Evolutionary conservation across 805 yeast genomes (phyloP).

Genomic region (Barnettozyma sucrosica): DNA sequence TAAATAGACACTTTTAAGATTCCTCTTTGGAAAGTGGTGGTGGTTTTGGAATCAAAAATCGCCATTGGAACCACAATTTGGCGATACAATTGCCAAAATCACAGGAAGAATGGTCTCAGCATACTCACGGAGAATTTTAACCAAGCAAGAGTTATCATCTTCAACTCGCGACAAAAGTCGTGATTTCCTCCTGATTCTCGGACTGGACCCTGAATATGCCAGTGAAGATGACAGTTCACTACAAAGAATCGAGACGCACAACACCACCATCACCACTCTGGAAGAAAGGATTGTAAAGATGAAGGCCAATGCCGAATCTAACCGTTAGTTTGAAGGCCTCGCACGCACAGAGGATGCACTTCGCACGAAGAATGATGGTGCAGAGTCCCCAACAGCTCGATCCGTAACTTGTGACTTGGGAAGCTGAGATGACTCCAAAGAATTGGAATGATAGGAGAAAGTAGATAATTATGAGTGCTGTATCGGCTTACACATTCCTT

Average conservation of each 20-base stretch:
- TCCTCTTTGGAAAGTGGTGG: not conserved
- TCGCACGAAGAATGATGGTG: conserved; percentile 38
- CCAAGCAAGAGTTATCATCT: not conserved
- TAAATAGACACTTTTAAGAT: not conserved
- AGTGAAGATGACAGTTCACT: not conserved
- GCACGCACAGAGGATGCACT: conserved; percentile 20
- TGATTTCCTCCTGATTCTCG: not conserved
- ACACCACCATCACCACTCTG: not conserved
- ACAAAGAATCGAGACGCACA: not conserved
- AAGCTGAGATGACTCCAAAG: conserved; percentile 60
- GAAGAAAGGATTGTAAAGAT: not conserved
- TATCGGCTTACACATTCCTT: conserved; percentile 48
- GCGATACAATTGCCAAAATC: not conserved
- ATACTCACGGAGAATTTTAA: not conserved
- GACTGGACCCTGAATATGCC: not conserved
- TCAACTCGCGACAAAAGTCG: not conserved
- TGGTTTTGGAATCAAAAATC: not conserved
- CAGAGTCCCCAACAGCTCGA: conserved; percentile 43
- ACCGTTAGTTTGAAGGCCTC: conserved; percentile 6
- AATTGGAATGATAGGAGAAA: conserved; percentile 48
- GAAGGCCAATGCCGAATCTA: not conserved
- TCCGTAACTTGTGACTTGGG: conserved; percentile 66
- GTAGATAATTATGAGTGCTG: conserved; percentile 38
- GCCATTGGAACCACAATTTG: not conserved
- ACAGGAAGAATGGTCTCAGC: not conserved